phyloP scores from a whole-genome alignment of 768 basidiomycete species.

The Hortiboletus flavorubellus region DNA sequence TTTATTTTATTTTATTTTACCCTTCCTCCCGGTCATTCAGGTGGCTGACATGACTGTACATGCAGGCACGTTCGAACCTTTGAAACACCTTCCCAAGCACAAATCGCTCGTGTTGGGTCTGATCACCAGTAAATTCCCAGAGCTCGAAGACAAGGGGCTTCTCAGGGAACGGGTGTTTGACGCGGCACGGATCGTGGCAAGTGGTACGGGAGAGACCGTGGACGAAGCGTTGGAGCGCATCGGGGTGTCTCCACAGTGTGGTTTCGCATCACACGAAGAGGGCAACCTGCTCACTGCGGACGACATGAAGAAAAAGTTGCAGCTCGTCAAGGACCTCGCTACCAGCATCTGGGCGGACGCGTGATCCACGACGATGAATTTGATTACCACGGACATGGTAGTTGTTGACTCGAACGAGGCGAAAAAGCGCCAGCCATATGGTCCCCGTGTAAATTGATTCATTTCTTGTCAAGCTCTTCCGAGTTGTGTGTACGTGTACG shows the following conservation, averaged over 20 bases:
- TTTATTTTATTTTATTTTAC: too few species aligned
- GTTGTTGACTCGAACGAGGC: background rate
- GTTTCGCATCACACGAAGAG: slow-evolving; percentile 46
- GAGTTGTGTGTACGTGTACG: background rate
- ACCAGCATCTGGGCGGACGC: slow-evolving; percentile 34
- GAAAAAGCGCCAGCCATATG: too few species aligned
- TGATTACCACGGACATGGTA: background rate
- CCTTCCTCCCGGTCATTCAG: background rate
- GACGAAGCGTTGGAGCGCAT: slow-evolving; percentile 40
- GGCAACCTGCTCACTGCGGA: slow-evolving; percentile 39
- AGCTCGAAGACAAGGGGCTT: slow-evolving; percentile 40
- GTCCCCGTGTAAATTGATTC: background rate
- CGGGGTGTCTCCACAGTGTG: slow-evolving; percentile 48
- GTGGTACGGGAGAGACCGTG: slow-evolving; percentile 34
- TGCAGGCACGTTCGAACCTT: slow-evolving; percentile 31
- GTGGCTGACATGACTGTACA: background rate
- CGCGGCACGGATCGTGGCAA: slow-evolving; percentile 42
- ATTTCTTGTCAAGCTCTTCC: background rate
- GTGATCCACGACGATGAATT: background rate
- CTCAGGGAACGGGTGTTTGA: slow-evolving; percentile 40
- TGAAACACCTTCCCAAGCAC: slow-evolving; percentile 31
- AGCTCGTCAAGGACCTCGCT: slow-evolving; percentile 36
- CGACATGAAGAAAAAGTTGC: slow-evolving; percentile 32
- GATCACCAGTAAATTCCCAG: slow-evolving; percentile 42
- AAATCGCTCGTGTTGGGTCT: slow-evolving; percentile 44